Evolutionary conservation across 352 stramenopile genomes (phyloP).

Genomic region (Phytophthora foliorum): DNA sequence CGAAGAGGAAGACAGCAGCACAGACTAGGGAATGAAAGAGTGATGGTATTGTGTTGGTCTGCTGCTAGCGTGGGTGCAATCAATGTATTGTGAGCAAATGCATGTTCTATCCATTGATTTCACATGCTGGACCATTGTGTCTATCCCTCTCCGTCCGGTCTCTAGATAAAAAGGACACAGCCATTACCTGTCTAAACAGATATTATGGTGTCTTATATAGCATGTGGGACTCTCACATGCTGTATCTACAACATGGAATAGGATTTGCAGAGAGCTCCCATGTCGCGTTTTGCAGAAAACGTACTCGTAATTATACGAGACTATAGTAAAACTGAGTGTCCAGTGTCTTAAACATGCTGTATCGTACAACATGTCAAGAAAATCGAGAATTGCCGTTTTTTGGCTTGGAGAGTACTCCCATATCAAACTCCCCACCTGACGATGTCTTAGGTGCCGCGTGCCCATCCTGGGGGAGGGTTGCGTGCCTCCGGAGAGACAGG

Average conservation of each 20-base stretch:
- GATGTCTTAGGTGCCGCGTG: too few species aligned
- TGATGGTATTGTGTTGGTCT: too few species aligned
- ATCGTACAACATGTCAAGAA: not conserved
- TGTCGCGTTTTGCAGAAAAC: slow-evolving; percentile 1
- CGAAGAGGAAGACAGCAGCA: too few species aligned
- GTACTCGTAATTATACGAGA: slow-evolving; percentile 8
- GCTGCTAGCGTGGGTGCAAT: too few species aligned
- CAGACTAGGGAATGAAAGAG: too few species aligned
- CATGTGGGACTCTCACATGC: not conserved
- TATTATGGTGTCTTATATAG: not conserved
- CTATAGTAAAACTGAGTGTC: not conserved
- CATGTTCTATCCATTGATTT: too few species aligned
- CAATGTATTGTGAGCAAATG: too few species aligned
- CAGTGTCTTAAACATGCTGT: not conserved
- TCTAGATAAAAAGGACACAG: not conserved
- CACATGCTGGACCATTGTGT: too few species aligned
- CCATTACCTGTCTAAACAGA: not conserved
- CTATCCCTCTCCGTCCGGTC: not conserved
- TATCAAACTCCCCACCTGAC: too few species aligned
- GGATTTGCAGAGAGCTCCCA: not conserved
- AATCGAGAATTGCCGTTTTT: not conserved
- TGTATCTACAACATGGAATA: slow-evolving; percentile 1
- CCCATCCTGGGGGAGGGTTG: too few species aligned
- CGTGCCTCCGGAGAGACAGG: too few species aligned
- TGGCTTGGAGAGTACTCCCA: too few species aligned